Conservation (phyloP, 2,329 filamentous ascomycete genomes). For the Drechslerella dactyloides region DNA sequence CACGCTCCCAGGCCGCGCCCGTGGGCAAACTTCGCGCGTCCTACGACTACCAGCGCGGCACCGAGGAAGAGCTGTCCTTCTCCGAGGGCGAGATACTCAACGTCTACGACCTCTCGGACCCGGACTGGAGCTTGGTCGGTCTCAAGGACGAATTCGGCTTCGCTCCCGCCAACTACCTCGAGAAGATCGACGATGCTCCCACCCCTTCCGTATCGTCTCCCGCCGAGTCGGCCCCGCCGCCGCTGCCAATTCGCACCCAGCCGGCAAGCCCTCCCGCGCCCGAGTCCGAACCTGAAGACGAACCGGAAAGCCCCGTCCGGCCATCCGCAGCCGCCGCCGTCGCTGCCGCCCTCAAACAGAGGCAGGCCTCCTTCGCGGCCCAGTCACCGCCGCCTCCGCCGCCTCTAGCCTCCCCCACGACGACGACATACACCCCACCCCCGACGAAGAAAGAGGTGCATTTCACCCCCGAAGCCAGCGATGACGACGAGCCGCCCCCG, state of each 20-base stretch:
- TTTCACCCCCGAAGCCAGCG: slow-evolving; percentile 46
- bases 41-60: slow-evolving; percentile 97
- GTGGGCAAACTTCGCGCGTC: slow-evolving; percentile 80
- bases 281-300: slow-evolving; percentile 29
- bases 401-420: not conserved
- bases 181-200: slow-evolving; percentile 62
- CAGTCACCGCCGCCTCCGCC: slow-evolving; percentile 10
- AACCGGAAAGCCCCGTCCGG: slow-evolving; percentile 26
- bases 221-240: slow-evolving; percentile 52
- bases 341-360: slow-evolving; percentile 34
- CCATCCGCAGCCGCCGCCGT: slow-evolving; percentile 33
- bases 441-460: slow-evolving; percentile 40
- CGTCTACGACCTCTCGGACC: slow-evolving; percentile 88
- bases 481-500: slow-evolving; percentile 38
- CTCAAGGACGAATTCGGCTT: slow-evolving; percentile 87
- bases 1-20: slow-evolving; percentile 66
- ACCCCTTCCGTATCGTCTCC: slow-evolving; percentile 59
- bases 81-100: slow-evolving; percentile 81
- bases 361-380: slow-evolving; percentile 26
- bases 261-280: slow-evolving; percentile 11
- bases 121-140: slow-evolving; percentile 95
- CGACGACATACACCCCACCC: slow-evolving; percentile 31
- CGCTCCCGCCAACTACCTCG: slow-evolving; percentile 94
- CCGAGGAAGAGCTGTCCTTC: slow-evolving; percentile 96
- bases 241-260: slow-evolving; percentile 52